Evolutionary conservation across 371 early-diverging fungal species (phyloP).

Genomic region (Rhizopus microsporus): DNA sequence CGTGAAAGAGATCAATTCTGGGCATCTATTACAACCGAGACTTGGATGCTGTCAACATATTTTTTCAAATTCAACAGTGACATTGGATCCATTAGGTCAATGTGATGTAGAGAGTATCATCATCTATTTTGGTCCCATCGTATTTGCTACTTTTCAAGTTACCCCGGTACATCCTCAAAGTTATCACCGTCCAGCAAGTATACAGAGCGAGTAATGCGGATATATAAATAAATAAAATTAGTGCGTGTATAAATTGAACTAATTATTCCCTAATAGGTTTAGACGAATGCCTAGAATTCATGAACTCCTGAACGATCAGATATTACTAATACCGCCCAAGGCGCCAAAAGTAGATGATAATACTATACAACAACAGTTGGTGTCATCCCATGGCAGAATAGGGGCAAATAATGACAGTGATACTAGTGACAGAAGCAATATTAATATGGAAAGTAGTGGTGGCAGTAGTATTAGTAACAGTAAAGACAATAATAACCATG

Average conservation of each 20-base stretch:
- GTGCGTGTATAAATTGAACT: conserved; percentile 2
- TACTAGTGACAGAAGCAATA: too few species aligned
- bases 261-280: neutral
- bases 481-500: too few species aligned
- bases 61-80: conserved; percentile 25
- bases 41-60: conserved; percentile 29
- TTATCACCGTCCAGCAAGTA: neutral
- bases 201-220: neutral
- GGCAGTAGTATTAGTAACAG: too few species aligned
- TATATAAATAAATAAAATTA: neutral
- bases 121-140: conserved; percentile 32
- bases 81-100: conserved; percentile 17
- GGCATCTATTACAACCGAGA: neutral
- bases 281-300: conserved; percentile 10
- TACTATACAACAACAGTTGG: too few species aligned
- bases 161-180: conserved; percentile 1
- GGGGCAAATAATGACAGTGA: too few species aligned
- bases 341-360: too few species aligned
- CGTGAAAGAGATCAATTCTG: too few species aligned
- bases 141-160: conserved; percentile 34
- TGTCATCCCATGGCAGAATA: too few species aligned
- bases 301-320: conserved; percentile 4
- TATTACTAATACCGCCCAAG: neutral
- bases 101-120: conserved; percentile 31
- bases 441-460: too few species aligned